These are phyloP conservation scores for Phylloporus sp. DNA, from an alignment of 768 basidiomycete genomes.

Conservation along the genomic window DNA sequence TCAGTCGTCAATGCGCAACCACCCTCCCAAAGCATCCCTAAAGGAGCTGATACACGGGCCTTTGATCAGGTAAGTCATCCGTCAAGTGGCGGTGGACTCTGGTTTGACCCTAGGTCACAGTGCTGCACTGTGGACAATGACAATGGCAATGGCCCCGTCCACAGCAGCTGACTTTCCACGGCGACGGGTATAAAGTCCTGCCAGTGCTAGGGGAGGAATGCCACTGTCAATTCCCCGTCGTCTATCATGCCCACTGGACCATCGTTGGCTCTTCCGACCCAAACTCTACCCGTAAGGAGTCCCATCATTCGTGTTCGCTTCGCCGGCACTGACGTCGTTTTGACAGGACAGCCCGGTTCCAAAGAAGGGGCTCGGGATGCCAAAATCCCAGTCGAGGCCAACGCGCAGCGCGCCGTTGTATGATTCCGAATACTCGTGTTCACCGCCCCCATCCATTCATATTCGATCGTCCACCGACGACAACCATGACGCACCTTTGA, in stretches of 20 bases:
- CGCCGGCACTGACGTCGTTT: neutral
- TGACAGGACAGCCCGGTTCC: constrained; percentile 7
- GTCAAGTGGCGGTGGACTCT: constrained; percentile 1
- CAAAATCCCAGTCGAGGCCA: neutral
- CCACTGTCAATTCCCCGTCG: neutral
- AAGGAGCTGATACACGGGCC: constrained; percentile 3
- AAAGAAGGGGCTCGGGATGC: neutral
- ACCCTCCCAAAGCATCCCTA: constrained; percentile 4
- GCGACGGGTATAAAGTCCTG: constrained; percentile 10
- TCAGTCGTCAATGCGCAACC: neutral
- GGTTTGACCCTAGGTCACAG: neutral
- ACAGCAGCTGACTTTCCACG: constrained; percentile 9
- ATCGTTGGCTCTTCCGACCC: neutral
- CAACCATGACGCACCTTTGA: neutral
- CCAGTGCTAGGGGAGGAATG: neutral
- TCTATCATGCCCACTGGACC: constrained; percentile 8
- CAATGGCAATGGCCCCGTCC: too few relatives aligned
- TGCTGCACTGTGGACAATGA: constrained; percentile 7
- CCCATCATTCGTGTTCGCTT: neutral
- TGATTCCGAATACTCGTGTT: neutral
- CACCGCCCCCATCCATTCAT: neutral
- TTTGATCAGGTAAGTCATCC: neutral
- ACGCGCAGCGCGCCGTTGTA: neutral
- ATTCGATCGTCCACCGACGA: neutral
- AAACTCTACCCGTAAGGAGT: constrained; percentile 12